Conservation (phyloP, 768 basidiomycete species). For the Macrolepiota fuliginosa region DNA sequence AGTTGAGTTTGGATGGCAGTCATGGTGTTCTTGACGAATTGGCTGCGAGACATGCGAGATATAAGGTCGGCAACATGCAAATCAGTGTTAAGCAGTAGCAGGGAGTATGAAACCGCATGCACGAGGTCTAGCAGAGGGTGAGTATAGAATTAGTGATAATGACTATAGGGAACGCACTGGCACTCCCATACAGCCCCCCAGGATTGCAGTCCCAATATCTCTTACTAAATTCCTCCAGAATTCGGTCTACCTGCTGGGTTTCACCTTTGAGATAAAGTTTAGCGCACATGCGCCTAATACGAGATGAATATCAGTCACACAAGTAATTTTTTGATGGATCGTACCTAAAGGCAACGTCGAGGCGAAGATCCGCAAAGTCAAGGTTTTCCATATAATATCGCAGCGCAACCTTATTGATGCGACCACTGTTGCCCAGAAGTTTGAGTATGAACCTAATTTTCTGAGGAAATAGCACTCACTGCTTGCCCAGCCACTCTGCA, state of each 20-base stretch:
- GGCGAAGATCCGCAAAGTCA: constrained; percentile 77
- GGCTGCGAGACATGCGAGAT: constrained; percentile 85
- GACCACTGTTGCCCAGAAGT: constrained; percentile 45
- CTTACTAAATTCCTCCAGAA: constrained; percentile 86
- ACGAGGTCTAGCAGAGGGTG: constrained; percentile 66
- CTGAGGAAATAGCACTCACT: constrained; percentile 52
- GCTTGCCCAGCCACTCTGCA: constrained; percentile 93
- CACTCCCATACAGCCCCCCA: constrained; percentile 71
- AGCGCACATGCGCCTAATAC: constrained; percentile 73
- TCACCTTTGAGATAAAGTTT: constrained; percentile 94
- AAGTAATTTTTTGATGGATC: constrained; percentile 11
- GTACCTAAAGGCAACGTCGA: constrained; percentile 90
- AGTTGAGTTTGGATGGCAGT: constrained; percentile 79
- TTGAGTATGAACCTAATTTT: neutral
- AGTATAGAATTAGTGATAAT: constrained; percentile 7
- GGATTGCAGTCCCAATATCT: constrained; percentile 95
- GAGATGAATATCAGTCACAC: constrained; percentile 1
- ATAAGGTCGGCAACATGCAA: constrained; percentile 91
- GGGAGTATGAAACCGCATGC: constrained; percentile 92
- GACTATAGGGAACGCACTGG: constrained; percentile 46
- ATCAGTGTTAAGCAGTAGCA: constrained; percentile 94
- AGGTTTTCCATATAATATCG: constrained; percentile 85
- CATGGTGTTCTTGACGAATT: constrained; percentile 93
- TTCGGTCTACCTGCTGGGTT: constrained; percentile 97
- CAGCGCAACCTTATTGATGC: constrained; percentile 72